phyloP scores from a whole-genome alignment of 2,329 filamentous ascomycete genomes.

The Nemania abortiva region DNA sequence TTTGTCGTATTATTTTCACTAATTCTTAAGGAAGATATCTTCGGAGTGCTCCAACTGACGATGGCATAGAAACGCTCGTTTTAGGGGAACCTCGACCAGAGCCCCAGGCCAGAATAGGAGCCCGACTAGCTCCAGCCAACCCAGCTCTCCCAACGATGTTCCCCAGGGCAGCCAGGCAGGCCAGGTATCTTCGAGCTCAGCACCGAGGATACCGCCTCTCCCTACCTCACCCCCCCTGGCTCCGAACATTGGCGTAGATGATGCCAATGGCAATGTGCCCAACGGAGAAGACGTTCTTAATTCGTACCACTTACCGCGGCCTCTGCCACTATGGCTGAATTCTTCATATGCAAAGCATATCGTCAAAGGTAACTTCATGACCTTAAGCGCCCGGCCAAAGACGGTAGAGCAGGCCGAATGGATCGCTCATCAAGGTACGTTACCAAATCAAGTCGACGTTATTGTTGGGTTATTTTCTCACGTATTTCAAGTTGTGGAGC shows the following conservation, averaged over 20 bases:
- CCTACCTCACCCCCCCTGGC: conserved; percentile 73
- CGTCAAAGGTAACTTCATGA: conserved; percentile 98
- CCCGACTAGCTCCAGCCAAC: conserved; percentile 63
- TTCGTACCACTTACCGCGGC: conserved; percentile 73
- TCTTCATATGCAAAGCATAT: conserved; percentile 84
- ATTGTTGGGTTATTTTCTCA: conserved; percentile 34
- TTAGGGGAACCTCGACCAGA: conserved; percentile 67
- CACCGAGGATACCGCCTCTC: conserved; percentile 71
- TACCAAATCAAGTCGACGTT: not conserved
- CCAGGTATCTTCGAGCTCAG: conserved; percentile 64
- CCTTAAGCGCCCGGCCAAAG: conserved; percentile 89
- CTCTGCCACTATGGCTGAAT: conserved; percentile 80
- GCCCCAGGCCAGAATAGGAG: conserved; percentile 65
- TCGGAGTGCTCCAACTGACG: conserved; percentile 46
- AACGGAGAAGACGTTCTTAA: conserved; percentile 67
- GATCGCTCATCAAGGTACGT: conserved; percentile 91
- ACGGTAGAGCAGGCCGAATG: conserved; percentile 95
- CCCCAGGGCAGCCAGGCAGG: conserved; percentile 63
- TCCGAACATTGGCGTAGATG: conserved; percentile 76
- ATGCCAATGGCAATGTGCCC: conserved; percentile 62
- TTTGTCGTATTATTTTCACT: not conserved
- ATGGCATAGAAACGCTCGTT: conserved; percentile 65
- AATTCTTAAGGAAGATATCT: conserved; percentile 17
- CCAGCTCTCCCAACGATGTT: conserved; percentile 59
- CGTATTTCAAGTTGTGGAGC: conserved; percentile 79